These are phyloP conservation scores for Aleurites moluccanus DNA, from an alignment of 441 rosid genomes.

Conservation along the genomic window DNA sequence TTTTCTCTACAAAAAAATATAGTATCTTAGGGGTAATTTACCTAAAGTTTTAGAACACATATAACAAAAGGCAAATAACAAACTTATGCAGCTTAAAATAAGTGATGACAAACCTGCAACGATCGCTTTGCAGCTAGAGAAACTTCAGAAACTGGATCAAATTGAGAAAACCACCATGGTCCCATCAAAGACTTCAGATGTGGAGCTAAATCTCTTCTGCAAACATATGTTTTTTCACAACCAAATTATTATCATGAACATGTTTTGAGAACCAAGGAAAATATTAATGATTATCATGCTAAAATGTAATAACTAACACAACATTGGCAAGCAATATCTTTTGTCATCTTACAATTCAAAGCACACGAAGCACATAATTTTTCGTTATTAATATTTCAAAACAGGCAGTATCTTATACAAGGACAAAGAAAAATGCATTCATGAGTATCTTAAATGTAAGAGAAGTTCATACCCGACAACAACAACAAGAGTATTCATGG, in stretches of 20 bases:
- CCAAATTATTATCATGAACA: slow-evolving; percentile 13
- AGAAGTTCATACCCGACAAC: slow-evolving; percentile 66
- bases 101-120: slow-evolving; percentile 59
- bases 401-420: slow-evolving; percentile 11
- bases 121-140: slow-evolving; percentile 86
- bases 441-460: not conserved
- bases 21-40: not conserved
- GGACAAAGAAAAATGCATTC: not conserved
- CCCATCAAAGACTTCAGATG: slow-evolving; percentile 91
- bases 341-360: not conserved
- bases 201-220: slow-evolving; percentile 91
- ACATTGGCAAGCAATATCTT: not conserved
- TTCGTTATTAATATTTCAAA: not conserved
- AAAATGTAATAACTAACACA: slow-evolving; percentile 9
- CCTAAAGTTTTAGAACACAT: not conserved
- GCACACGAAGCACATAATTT: not conserved
- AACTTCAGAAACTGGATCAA: slow-evolving; percentile 86
- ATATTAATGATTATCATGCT: not conserved
- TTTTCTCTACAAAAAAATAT: not conserved
- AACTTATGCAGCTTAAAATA: slow-evolving; percentile 12
- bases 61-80: slow-evolving; percentile 1
- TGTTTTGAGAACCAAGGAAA: not conserved
- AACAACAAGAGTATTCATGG: slow-evolving; percentile 73
- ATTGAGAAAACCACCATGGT: slow-evolving; percentile 99
- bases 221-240: slow-evolving; percentile 23